phyloP scores from a whole-genome alignment of 2,329 filamentous ascomycete genomes.

The Teratosphaeria epicoccoides region DNA sequence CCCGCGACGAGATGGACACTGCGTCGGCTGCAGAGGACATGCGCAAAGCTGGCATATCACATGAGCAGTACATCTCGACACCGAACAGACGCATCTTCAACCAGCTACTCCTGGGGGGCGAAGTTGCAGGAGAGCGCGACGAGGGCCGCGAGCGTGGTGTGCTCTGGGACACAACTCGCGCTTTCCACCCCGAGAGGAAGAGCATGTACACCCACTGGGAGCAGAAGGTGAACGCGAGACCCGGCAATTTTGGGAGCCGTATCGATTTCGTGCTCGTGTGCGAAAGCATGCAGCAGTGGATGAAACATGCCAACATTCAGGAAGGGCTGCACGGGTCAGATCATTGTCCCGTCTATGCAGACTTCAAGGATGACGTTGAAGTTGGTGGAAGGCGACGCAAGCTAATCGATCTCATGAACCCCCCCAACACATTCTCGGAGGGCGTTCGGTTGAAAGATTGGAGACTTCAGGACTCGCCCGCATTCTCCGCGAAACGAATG shows the following conservation, averaged over 20 bases:
- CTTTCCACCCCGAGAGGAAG: conserved; percentile 64
- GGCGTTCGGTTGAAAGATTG: conserved; percentile 59
- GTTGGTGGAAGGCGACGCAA: conserved; percentile 38
- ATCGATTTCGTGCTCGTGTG: conserved; percentile 92
- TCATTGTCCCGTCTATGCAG: conserved; percentile 85
- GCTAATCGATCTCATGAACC: conserved; percentile 66
- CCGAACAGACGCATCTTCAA: conserved; percentile 73
- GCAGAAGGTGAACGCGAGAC: conserved; percentile 86
- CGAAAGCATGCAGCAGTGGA: conserved; percentile 67
- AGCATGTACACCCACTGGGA: conserved; percentile 99
- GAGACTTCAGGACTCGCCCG: conserved; percentile 54
- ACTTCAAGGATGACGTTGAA: conserved; percentile 53
- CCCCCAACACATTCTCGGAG: conserved; percentile 56
- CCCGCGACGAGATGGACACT: conserved; percentile 58
- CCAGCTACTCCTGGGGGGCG: conserved; percentile 66
- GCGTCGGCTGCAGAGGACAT: conserved; percentile 63
- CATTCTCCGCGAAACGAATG: conserved; percentile 70
- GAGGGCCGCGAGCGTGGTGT: conserved; percentile 58
- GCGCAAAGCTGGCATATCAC: conserved; percentile 55
- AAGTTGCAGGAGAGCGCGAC: conserved; percentile 56
- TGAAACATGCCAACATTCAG: conserved; percentile 73
- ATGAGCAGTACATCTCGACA: conserved; percentile 60
- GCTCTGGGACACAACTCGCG: conserved; percentile 73
- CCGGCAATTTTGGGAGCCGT: conserved; percentile 81
- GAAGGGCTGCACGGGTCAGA: conserved; percentile 90